These are phyloP conservation scores for Cladosporium cucumerinum DNA, from an alignment of 2,329 filamentous ascomycete species.

Conservation along the genomic window DNA sequence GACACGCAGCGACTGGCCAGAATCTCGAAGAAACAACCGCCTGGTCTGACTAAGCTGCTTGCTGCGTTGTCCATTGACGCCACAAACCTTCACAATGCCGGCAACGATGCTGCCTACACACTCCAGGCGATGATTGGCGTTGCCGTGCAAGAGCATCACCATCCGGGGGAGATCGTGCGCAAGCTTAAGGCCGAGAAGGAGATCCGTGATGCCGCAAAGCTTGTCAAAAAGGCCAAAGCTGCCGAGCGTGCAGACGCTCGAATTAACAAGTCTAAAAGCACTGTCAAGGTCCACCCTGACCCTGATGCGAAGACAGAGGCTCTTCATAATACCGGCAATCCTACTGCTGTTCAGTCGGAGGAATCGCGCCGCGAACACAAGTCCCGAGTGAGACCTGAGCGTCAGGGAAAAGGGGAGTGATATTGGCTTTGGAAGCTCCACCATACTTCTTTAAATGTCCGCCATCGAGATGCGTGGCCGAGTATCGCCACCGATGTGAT, in stretches of 20 bases:
- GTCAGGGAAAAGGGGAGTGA: neutral
- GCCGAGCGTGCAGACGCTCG: neutral
- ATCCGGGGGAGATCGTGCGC: neutral
- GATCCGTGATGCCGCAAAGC: neutral
- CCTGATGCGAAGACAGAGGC: neutral
- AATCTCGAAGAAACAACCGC: constrained; percentile 48
- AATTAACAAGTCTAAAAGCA: neutral
- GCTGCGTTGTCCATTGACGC: constrained; percentile 59
- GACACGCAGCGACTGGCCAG: constrained; percentile 71
- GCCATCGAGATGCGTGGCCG: neutral
- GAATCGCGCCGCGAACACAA: neutral
- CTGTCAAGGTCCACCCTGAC: neutral
- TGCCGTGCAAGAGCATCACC: constrained; percentile 10
- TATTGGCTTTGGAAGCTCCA: neutral
- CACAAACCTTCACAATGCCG: constrained; percentile 36
- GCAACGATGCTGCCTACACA: constrained; percentile 39
- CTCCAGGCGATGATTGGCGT: constrained; percentile 20
- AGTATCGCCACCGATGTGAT: neutral
- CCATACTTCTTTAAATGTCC: neutral
- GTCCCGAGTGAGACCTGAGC: neutral
- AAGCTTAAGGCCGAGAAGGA: neutral
- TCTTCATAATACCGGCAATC: neutral
- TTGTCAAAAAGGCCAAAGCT: neutral
- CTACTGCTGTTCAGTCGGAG: neutral
- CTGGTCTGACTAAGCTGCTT: constrained; percentile 61